A percentile compares a stretch with the other conserved stretches of the same genome.
phyloP scores from a whole-genome alignment of 2,329 filamentous ascomycete genomes.

The Botrytis porri region DNA sequence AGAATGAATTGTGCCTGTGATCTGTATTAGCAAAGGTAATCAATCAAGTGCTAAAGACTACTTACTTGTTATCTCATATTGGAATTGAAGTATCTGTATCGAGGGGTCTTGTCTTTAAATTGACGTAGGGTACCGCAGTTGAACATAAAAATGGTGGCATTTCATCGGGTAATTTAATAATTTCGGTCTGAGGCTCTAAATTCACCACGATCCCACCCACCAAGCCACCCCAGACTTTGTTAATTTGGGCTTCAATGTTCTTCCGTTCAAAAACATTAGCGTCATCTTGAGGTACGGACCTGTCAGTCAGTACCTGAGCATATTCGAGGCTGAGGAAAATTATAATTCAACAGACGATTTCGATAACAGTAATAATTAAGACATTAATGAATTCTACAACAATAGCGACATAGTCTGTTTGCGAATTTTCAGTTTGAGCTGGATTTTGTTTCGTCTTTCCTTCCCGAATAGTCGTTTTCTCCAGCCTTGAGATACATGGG shows the following conservation, averaged over 20 bases:
- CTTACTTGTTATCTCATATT: not conserved
- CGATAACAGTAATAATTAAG: not conserved
- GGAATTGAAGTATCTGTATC: not conserved
- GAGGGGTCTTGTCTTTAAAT: not conserved
- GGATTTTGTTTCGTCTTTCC: not conserved
- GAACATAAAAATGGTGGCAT: not conserved
- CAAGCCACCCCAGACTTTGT: not conserved
- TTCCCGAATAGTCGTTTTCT: not conserved
- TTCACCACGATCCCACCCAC: not conserved
- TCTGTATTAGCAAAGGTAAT: not conserved
- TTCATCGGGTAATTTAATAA: not conserved
- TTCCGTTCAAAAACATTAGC: not conserved
- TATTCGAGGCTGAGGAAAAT: slow-evolving; percentile 25
- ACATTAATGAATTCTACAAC: not conserved
- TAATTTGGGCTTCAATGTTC: not conserved
- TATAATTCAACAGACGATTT: slow-evolving; percentile 5
- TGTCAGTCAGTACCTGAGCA: slow-evolving; percentile 14
- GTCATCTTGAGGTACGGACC: slow-evolving; percentile 3
- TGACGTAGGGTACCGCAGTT: not conserved
- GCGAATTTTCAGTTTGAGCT: not conserved
- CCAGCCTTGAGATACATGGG: not conserved
- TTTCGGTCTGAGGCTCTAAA: not conserved
- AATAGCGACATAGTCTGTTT: not conserved
- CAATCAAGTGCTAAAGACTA: not conserved
- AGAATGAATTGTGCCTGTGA: not conserved